phyloP scores from a whole-genome alignment of 768 basidiomycete genomes.

The Suillus plorans region DNA sequence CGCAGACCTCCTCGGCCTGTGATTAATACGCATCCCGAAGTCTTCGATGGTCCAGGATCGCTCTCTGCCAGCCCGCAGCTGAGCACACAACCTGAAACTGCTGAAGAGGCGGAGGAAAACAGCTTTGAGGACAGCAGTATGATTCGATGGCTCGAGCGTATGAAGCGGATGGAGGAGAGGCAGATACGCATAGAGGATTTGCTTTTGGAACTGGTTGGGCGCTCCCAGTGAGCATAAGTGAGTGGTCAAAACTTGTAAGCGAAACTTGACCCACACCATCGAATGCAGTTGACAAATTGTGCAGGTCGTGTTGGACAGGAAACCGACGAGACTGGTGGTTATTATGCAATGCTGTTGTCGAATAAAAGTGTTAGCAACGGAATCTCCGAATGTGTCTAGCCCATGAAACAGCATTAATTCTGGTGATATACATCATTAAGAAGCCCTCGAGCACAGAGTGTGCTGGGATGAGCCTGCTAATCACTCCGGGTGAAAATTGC shows the following conservation, averaged over 20 bases:
- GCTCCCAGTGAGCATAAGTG: neutral
- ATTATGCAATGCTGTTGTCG: neutral
- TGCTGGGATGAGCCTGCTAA: too few relatives aligned
- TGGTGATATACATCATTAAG: too few relatives aligned
- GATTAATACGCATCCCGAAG: constrained; percentile 26
- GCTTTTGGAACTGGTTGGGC: constrained; percentile 31
- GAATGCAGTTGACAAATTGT: neutral
- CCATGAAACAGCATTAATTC: too few relatives aligned
- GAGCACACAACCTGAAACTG: constrained; percentile 19
- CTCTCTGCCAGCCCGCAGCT: constrained; percentile 30
- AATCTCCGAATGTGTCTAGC: too few relatives aligned
- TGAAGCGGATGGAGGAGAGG: constrained; percentile 42
- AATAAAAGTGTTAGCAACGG: neutral
- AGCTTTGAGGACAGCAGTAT: constrained; percentile 27
- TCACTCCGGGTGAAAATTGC: too few relatives aligned
- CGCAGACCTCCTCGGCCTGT: constrained; percentile 16
- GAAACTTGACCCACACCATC: neutral
- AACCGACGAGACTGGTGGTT: neutral
- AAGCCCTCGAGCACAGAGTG: too few relatives aligned
- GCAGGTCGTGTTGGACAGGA: neutral
- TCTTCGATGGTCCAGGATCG: constrained; percentile 9
- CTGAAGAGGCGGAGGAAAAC: constrained; percentile 26
- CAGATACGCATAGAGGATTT: constrained; percentile 51
- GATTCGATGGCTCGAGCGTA: constrained; percentile 30
- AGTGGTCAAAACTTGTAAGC: neutral